Percentiles rank a stretch among this genome's conserved stretches.
Evolutionary conservation across 345 rosid species (phyloP).

Genomic region (Euphorbia lathyris): DNA sequence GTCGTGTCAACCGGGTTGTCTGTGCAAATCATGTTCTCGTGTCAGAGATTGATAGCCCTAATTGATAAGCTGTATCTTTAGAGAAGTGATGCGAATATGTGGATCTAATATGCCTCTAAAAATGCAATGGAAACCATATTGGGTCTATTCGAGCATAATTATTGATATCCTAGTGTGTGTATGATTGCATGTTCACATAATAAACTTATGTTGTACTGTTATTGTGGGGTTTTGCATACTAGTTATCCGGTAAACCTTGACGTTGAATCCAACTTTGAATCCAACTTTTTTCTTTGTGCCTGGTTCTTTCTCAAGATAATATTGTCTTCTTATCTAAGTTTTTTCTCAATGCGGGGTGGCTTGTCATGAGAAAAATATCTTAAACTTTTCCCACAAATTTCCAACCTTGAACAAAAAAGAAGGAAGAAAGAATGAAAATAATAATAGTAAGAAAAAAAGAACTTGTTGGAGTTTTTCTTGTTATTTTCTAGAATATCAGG

Average conservation of each 20-base stretch:
- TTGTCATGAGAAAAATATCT: no score
- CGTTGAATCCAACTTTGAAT: neutral
- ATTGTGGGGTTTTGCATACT: neutral
- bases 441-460: no score
- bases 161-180: neutral
- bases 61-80: neutral
- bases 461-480: no score
- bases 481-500: no score
- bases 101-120: neutral
- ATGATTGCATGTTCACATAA: neutral
- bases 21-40: no score
- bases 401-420: no score
- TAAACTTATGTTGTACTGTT: neutral
- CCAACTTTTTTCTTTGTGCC: no score
- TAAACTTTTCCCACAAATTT: no score
- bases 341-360: no score
- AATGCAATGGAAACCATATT: neutral
- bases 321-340: neutral
- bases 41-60: no score
- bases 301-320: neutral
- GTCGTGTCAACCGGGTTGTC: no score
- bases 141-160: neutral
- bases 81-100: neutral
- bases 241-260: neutral
- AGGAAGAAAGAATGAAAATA: no score